These are phyloP conservation scores for Vaccinium corymbosum DNA, from an alignment of 148 eudicot species.

Conservation along the genomic window DNA sequence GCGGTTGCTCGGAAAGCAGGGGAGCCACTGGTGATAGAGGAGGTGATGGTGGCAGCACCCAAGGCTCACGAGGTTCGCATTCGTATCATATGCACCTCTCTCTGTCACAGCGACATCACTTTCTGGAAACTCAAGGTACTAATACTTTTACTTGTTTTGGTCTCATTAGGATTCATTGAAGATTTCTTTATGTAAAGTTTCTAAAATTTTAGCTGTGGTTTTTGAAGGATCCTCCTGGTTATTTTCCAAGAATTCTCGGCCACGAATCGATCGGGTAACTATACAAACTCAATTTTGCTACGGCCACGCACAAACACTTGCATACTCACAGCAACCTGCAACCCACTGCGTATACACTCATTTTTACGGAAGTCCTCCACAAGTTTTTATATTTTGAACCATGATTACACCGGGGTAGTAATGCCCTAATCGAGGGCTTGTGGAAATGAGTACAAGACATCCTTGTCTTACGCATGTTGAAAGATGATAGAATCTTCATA, in stretches of 20 bases:
- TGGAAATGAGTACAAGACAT: background rate
- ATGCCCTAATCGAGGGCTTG: background rate
- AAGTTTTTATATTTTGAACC: too few relatives aligned
- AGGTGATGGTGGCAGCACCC: constrained; percentile 70
- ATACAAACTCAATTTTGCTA: background rate
- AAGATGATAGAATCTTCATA: background rate
- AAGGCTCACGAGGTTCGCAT: constrained; percentile 65
- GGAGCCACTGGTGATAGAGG: constrained; percentile 76
- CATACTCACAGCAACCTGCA: too few relatives aligned
- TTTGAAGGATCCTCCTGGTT: constrained; percentile 58
- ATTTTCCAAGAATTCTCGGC: constrained; percentile 76
- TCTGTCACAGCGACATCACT: constrained; percentile 72
- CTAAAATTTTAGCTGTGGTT: background rate
- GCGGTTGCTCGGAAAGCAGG: constrained; percentile 77
- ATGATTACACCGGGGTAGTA: background rate
- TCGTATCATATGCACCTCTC: constrained; percentile 77
- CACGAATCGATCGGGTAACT: constrained; percentile 88
- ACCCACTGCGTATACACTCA: too few relatives aligned
- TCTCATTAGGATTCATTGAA: too few relatives aligned
- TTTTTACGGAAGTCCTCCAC: background rate
- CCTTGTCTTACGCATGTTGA: background rate
- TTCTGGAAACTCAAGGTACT: constrained; percentile 57
- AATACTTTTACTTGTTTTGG: background rate
- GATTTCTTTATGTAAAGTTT: too few relatives aligned
- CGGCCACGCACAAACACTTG: too few relatives aligned